Base-by-base conservation (phyloP, 768 basidiomycete species). In the Calocybe cyanea region DNA sequence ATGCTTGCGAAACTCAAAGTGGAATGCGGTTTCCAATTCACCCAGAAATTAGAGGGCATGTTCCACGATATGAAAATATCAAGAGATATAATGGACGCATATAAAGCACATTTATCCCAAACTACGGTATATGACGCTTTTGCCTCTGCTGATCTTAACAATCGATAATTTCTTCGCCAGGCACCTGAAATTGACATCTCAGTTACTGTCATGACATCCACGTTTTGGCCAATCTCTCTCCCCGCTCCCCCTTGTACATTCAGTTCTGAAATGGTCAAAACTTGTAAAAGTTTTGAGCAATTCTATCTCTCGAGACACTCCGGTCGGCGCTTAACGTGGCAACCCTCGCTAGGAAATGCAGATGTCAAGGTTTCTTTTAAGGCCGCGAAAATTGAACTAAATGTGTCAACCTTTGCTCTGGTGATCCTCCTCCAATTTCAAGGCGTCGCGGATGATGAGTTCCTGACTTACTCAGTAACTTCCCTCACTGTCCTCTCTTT, bases 31-130 rank as follows among this genome's bases (percentile, higher is more conserved):
- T 86, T 85, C 56, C 92, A 95, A 60, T 99, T 98, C 65, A 98
- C 96, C 1, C 92, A 95, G 66, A 94, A 94, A 63, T 72, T 98
- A 57, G 94, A 99, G 64, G 94, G 94, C 47, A 99, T 99, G 95
- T 96, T 99, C 79, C 78, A 91, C 53, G 95, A 98, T 60, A 93
- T 99, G 83, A 89, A 83, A 57, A 63, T 94, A 21, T 95, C 92
- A 4, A 65, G 71, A 15, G 96, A 99, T 45, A 83, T 82, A 13
- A 87, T 87, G 76, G 70, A 77, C 28, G 80, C 77, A 4, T 99
- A 92, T 62, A 77, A 78, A 34, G 69, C 68, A 8, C 68, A 78
- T 60, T 64, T 92, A 20, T 71, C 72, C 37, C 78, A 73, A 52
- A 78, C 69, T 2, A 70, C 73, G 38, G 92, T 94, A 59, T 66